Conservation (phyloP, 2,329 filamentous ascomycete species). For the Xylogone sp. region DNA sequence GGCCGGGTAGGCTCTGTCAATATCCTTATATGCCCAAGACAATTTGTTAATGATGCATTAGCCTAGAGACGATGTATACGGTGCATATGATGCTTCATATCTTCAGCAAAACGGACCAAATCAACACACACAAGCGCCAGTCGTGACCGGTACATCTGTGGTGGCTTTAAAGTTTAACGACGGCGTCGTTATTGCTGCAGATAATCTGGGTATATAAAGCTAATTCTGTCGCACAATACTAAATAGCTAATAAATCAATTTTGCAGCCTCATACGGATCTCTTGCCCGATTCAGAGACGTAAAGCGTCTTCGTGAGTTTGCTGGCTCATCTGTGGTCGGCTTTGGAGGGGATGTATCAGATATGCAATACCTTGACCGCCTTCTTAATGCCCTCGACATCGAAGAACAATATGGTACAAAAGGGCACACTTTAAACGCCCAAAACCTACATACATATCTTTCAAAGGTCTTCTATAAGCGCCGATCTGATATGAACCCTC, state of each 20-base stretch:
- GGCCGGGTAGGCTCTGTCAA: conserved; percentile 55
- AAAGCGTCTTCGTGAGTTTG: conserved; percentile 89
- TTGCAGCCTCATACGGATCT: conserved; percentile 88
- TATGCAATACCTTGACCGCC: conserved; percentile 97
- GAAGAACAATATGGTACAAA: conserved; percentile 73
- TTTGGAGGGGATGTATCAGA: conserved; percentile 97
- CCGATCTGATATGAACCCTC: conserved; percentile 90
- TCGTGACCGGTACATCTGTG: conserved; percentile 96
- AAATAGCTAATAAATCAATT: conserved; percentile 12
- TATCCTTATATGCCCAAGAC: conserved; percentile 6
- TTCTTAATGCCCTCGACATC: conserved; percentile 82
- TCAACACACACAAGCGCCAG: conserved; percentile 85
- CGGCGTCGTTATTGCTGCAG: conserved; percentile 92
- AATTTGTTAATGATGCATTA: conserved; percentile 42
- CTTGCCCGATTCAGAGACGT: conserved; percentile 95
- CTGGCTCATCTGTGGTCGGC: conserved; percentile 77
- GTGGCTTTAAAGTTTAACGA: conserved; percentile 93
- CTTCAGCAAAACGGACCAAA: conserved; percentile 70
- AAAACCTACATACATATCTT: conserved; percentile 95
- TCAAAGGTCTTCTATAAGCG: conserved; percentile 94
- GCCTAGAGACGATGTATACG: conserved; percentile 97
- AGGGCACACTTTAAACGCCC: conserved; percentile 67
- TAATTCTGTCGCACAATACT: conserved; percentile 4
- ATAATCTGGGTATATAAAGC: conserved; percentile 73
- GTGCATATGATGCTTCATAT: conserved; percentile 84